Evolutionary conservation across 805 yeast species (phyloP), one percentile per base, ranked within the genome.

Genomic region (Candida vartiovaarae): DNA sequence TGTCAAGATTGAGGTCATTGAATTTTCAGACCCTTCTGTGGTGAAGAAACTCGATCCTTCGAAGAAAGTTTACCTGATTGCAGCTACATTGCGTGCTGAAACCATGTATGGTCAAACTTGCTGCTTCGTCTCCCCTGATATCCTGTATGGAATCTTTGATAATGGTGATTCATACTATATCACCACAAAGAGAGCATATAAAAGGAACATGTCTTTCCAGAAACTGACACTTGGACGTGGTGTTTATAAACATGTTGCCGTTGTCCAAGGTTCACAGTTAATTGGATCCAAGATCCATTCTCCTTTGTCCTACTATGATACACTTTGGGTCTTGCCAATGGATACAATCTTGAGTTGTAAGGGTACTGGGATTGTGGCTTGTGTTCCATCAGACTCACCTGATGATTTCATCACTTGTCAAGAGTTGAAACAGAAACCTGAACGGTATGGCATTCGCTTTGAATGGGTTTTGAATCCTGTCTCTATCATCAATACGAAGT

Each of bases 41-140:
- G 57, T 60, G 24, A 55, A 63, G 25, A 52, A 49, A 10, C 59
- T 78, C 26, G 69, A 65, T 38, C 57, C 64, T 38, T 64, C 72
- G 23, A 87, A 85, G 70, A 84, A 81, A 55, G 72, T 89, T 28
- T 88, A 64, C 69, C 72, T 93, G 48, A 88, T 93, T 40, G 99
- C 99, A 47, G 98, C 98, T 28, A 93, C 99, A 55, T 78, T 93
- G 61, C 82, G 99, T 71, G 97, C 99, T 30, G 99, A 93, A 71
- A 93, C 99, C 55, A 88, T 93, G 97, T 90, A 90, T 61, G 98
- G 97, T 51, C 98, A 93, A 73, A 87, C 96, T 5, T 87, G 96
- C 74, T 90, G 97, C 76, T 93, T 91, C 59, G 98, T 93, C 25
- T 86, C 96, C 28, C 96, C 98, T 63, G 88, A 85, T 71, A 87